phyloP scores from a whole-genome alignment of 164 flowering plant species.

The Houttuynia cordata region DNA sequence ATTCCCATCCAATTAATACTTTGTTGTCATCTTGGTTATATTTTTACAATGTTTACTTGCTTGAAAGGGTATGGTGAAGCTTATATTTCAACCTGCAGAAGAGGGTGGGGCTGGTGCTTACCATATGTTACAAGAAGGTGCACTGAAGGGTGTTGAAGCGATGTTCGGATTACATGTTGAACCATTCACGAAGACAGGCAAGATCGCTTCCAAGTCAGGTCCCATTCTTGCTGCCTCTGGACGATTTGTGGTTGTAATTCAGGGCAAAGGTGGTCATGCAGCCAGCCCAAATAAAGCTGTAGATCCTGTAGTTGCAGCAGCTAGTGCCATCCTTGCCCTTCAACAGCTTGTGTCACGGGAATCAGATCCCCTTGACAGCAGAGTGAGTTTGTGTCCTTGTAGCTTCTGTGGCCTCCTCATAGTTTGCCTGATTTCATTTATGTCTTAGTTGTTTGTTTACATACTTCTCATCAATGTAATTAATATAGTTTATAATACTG shows the following conservation, averaged over 20 bases:
- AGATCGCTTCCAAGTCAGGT: slow-evolving; percentile 58
- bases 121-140: slow-evolving; percentile 61
- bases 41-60: neutral
- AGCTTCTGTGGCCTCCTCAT: neutral
- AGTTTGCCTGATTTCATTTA: neutral
- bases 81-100: slow-evolving; percentile 83
- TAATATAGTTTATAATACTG: too few species aligned
- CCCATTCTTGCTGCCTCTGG: slow-evolving; percentile 49
- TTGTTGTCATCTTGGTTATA: too few species aligned
- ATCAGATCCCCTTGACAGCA: slow-evolving; percentile 54
- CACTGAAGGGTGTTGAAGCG: slow-evolving; percentile 36
- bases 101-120: slow-evolving; percentile 72
- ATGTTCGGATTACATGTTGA: slow-evolving; percentile 68
- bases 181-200: slow-evolving; percentile 35
- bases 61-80: slow-evolving; percentile 69
- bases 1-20: too few species aligned
- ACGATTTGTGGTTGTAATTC: slow-evolving; percentile 33
- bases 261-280: slow-evolving; percentile 56
- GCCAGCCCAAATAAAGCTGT: slow-evolving; percentile 29
- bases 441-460: neutral
- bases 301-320: slow-evolving; percentile 58
- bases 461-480: too few species aligned
- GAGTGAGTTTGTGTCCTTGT: slow-evolving; percentile 18
- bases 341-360: slow-evolving; percentile 70
- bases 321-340: slow-evolving; percentile 41